Percentiles rank a stretch among this genome's conserved stretches.
Conservation (phyloP, 2,329 filamentous ascomycete genomes). For the Ambrosiella cleistominuta region DNA sequence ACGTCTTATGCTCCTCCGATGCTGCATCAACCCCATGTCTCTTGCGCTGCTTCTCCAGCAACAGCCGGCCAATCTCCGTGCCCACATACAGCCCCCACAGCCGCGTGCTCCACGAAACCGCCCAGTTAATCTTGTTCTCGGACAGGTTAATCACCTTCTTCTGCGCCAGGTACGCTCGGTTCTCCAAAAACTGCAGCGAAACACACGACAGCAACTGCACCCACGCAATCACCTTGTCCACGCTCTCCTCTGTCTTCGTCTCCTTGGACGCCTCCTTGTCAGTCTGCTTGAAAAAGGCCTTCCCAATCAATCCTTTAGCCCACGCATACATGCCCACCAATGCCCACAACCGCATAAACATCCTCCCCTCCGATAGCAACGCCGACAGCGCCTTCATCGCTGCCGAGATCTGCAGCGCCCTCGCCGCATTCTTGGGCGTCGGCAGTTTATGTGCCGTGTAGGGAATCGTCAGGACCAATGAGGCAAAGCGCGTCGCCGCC, state of each 20-base stretch:
- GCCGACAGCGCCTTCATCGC: constrained; percentile 43
- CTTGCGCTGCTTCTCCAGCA: constrained; percentile 27
- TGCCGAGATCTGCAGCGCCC: constrained; percentile 10
- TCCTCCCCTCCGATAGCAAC: constrained; percentile 53
- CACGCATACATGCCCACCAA: constrained; percentile 57
- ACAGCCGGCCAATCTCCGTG: constrained; percentile 54
- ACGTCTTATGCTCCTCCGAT: constrained; percentile 25
- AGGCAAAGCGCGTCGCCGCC: constrained; percentile 32
- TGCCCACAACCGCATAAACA: constrained; percentile 61
- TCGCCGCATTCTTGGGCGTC: constrained; percentile 18
- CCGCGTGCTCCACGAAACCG: constrained; percentile 55
- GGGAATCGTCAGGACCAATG: constrained; percentile 34
- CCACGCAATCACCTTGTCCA: constrained; percentile 38
- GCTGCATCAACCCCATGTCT: constrained; percentile 20
- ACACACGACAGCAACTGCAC: constrained; percentile 51
- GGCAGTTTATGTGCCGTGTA: constrained; percentile 25
- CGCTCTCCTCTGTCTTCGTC: constrained; percentile 18
- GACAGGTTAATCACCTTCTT: constrained; percentile 51
- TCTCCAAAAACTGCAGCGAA: constrained; percentile 65
- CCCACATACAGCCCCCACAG: constrained; percentile 68
- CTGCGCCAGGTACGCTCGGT: constrained; percentile 56
- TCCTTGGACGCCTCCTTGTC: constrained; percentile 15
- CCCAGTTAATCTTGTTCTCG: constrained; percentile 37
- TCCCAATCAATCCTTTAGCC: constrained; percentile 32
- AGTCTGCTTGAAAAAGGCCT: constrained; percentile 10